Conservation (phyloP, 495 filamentous ascomycete species). For the Neurospora africana region DNA sequence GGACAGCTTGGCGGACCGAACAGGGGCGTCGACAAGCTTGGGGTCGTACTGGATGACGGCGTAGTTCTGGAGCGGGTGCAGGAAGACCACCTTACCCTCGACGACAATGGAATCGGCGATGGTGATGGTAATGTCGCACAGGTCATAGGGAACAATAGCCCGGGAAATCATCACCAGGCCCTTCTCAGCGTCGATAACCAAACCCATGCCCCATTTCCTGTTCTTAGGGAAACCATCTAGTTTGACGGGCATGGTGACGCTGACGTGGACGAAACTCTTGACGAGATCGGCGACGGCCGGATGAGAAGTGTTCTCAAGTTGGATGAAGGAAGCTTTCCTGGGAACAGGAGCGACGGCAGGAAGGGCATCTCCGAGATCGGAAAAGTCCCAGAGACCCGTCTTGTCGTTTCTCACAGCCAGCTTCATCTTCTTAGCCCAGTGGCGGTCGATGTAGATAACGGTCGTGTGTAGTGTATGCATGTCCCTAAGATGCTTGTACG, state of each 20-base stretch:
- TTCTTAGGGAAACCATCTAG: slow-evolving; percentile 91
- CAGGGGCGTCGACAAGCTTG: slow-evolving; percentile 80
- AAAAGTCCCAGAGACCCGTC: slow-evolving; percentile 91
- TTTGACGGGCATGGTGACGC: slow-evolving; percentile 86
- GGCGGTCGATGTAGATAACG: slow-evolving; percentile 85
- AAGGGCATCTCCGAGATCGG: slow-evolving; percentile 68
- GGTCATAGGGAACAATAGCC: slow-evolving; percentile 88
- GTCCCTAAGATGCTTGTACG: slow-evolving; percentile 91
- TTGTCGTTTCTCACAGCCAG: slow-evolving; percentile 84
- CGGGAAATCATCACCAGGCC: slow-evolving; percentile 87
- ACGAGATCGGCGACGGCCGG: slow-evolving; percentile 86
- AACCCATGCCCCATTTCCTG: slow-evolving; percentile 84
- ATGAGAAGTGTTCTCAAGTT: slow-evolving; percentile 78
- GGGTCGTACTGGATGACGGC: slow-evolving; percentile 92
- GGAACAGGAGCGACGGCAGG: slow-evolving; percentile 61
- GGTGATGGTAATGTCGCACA: slow-evolving; percentile 90
- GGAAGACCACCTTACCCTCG: slow-evolving; percentile 85
- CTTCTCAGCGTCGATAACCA: slow-evolving; percentile 93
- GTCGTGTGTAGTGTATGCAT: slow-evolving; percentile 88
- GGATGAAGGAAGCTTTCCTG: slow-evolving; percentile 77
- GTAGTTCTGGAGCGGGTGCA: slow-evolving; percentile 98
- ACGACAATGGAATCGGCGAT: slow-evolving; percentile 94
- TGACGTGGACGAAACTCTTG: slow-evolving; percentile 86
- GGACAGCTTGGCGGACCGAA: slow-evolving; percentile 78
- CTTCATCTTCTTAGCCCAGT: slow-evolving; percentile 92